Conservation (phyloP, 108 stramenopile species). For the Nannochloropsis salina region DNA sequence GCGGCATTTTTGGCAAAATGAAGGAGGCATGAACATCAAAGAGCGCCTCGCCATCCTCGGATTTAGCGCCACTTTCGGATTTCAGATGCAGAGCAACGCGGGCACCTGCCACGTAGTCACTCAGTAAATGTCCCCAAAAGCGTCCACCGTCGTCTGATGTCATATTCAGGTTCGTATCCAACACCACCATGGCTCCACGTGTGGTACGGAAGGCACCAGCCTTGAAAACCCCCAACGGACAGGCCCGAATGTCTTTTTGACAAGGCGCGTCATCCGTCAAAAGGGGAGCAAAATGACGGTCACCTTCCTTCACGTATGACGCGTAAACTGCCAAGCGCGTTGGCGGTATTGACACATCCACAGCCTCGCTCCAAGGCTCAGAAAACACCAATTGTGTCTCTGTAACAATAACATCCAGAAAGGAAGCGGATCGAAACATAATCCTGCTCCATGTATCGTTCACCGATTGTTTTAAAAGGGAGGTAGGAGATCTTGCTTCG, state of each 20-base stretch:
- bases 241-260: neutral
- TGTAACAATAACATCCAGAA: neutral
- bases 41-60: neutral
- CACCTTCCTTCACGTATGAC: neutral
- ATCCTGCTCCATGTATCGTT: slow-evolving; percentile 8
- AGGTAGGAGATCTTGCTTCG: neutral
- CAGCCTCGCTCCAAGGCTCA: neutral
- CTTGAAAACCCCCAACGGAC: neutral
- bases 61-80: neutral
- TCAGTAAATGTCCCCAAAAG: neutral
- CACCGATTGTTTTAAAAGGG: neutral
- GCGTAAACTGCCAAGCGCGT: neutral
- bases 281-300: neutral
- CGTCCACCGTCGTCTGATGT: neutral
- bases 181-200: neutral
- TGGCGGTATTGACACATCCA: neutral
- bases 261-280: neutral
- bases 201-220: neutral
- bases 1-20: neutral
- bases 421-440: neutral
- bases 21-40: slow-evolving; percentile 2
- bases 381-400: slow-evolving; percentile 15
- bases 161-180: slow-evolving; percentile 8
- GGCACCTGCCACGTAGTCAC: neutral
- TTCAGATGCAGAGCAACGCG: slow-evolving; percentile 5